Base-by-base conservation (phyloP, 495 filamentous ascomycete species). In the Hypoxylon cercidicola region DNA sequence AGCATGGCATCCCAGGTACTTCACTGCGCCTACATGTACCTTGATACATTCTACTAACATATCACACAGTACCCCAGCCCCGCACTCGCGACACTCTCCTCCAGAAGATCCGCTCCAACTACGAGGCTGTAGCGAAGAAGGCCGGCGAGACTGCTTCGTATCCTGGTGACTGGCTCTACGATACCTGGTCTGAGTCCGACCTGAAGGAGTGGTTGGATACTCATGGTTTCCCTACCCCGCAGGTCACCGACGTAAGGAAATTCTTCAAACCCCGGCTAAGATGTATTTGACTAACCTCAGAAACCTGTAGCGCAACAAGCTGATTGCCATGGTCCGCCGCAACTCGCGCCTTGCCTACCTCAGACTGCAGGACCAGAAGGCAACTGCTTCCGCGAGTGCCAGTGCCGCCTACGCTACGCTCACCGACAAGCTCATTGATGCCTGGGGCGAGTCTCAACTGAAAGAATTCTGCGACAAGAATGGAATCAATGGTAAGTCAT, bases 111-210 rank as follows among this genome's bases (percentile, higher is more conserved):
- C 93, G 95, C 55, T 80, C 88, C 59, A 94, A 89, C 73, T 97
- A 96, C 62, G 88, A 97, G 61, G 80, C 83, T 3, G 74, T 90
- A 41, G 93, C 95, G 11, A 86, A 93, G 72, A 97, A 97, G 78
- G 81, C 84, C 39, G 91, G 91, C 62, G 90, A 97, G 76, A 89
- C 91, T 1, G 79, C 85, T 35, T 72, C 84, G 9, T 99, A 99
- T 66, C 95, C 95, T 37, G 95, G 95, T n/a, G 88, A 97, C 76
- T 99, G 95, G 95, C 79, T 98, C 30, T 99, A 97, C 69, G 86
- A 87, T 59, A 81, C 89, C 34, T 99, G 95, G 95, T 86, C 88
- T 43, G 78, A 78, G 34, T 79, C 76, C 32, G 78, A 85, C 53
- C 62, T 83, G 39, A 83, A 83, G 76, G 84, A 89, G 66, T 99